Conservation (phyloP, 331 rosid species). For the Acacia pycnantha region DNA sequence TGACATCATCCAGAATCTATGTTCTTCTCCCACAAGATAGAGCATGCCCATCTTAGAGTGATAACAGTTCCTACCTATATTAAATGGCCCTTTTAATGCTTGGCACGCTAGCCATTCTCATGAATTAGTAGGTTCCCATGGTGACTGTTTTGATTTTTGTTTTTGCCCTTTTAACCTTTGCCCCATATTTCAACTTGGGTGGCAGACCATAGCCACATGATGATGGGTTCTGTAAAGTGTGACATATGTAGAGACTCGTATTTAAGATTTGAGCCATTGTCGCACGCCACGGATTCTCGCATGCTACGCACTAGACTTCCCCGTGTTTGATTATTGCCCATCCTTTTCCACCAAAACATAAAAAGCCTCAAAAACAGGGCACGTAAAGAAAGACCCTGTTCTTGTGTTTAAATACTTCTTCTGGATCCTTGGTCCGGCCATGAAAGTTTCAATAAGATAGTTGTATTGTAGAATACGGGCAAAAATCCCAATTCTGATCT, state of each 20-base stretch:
- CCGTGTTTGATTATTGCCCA: conserved; percentile 32
- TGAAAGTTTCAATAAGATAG: background rate
- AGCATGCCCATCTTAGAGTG: conserved; percentile 26
- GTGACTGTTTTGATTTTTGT: conserved; percentile 9
- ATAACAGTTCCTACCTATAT: conserved; percentile 30
- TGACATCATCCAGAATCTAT: conserved; percentile 81
- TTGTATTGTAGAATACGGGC: background rate
- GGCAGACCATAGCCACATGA: conserved; percentile 38
- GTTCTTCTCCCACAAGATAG: conserved; percentile 65
- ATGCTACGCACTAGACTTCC: conserved; percentile 45
- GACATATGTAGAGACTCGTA: conserved; percentile 43
- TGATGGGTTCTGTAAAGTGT: conserved; percentile 38
- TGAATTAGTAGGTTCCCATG: conserved; percentile 27
- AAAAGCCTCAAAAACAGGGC: conserved; percentile 22
- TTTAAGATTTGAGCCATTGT: conserved; percentile 40
- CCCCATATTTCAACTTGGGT: conserved; percentile 35
- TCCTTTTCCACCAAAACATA: background rate
- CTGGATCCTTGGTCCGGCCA: conserved; percentile 8
- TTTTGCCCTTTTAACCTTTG: conserved; percentile 21
- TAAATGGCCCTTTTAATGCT: conserved; percentile 36
- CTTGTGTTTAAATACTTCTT: conserved; percentile 10
- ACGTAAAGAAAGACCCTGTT: conserved; percentile 23
- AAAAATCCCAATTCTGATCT: background rate
- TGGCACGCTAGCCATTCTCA: conserved; percentile 28
- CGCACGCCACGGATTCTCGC: conserved; percentile 41